A percentile compares a stretch with the other conserved stretches of the same genome.
Evolutionary conservation across 2,329 filamentous ascomycete genomes (phyloP).

Genomic region (Sphaerulina musiva): DNA sequence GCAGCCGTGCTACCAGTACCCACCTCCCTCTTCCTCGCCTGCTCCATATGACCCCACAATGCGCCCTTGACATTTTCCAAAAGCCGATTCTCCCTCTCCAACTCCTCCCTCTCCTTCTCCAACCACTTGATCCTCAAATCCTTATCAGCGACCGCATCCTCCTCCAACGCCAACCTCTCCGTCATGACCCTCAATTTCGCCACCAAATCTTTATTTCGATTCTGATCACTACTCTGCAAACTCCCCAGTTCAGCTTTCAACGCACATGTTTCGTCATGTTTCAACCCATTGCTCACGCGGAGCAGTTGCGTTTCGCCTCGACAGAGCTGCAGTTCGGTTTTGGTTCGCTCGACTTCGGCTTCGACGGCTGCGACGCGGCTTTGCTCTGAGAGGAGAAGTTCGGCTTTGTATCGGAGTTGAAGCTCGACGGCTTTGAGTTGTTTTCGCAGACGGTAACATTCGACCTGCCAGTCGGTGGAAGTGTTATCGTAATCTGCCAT

Average conservation of each 20-base stretch:
- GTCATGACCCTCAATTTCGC: constrained; percentile 3
- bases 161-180: constrained; percentile 8
- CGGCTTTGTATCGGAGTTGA: constrained; percentile 1
- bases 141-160: constrained; percentile 3
- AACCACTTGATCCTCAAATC: constrained; percentile 10
- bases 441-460: constrained; percentile 5
- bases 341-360: neutral
- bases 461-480: constrained; percentile 8
- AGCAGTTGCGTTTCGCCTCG: constrained; percentile 4
- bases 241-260: constrained; percentile 2
- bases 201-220: constrained; percentile 4
- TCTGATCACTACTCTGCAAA: constrained; percentile 1
- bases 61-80: constrained; percentile 12
- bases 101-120: constrained; percentile 8
- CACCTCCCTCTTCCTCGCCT: constrained; percentile 1
- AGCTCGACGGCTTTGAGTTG: constrained; percentile 5
- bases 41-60: constrained; percentile 6
- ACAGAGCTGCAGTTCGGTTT: constrained; percentile 2
- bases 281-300: neutral
- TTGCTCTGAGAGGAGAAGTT: neutral
- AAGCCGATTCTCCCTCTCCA: constrained; percentile 10
- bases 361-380: neutral
- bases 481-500: neutral
- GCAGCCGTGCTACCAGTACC: neutral
- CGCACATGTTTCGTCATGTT: constrained; percentile 4